A percentile compares a stretch with the other conserved stretches of the same genome.
These are phyloP conservation scores for Thuja plicata DNA, from an alignment of 83 land plant species.

Conservation along the genomic window DNA sequence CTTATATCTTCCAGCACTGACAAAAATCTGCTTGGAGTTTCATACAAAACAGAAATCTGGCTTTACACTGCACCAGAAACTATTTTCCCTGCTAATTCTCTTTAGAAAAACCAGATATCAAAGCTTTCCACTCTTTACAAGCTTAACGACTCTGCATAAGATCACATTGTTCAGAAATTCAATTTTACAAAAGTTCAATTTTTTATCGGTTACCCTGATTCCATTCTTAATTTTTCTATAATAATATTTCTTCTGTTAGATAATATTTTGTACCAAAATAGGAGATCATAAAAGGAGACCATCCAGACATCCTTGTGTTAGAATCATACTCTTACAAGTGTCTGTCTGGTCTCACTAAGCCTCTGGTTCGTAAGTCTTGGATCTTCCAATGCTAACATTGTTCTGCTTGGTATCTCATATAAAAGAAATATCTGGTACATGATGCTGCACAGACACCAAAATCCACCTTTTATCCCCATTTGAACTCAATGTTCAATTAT, in stretches of 20 bases:
- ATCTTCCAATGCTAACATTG: constrained; percentile 9
- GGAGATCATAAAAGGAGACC: background rate
- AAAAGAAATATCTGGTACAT: background rate
- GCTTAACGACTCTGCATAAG: background rate
- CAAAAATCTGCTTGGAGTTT: background rate
- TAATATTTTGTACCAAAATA: background rate
- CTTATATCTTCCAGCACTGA: constrained; percentile 4
- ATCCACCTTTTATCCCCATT: background rate
- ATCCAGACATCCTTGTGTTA: background rate
- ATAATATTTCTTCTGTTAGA: background rate
- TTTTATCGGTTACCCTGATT: background rate
- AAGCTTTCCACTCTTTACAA: background rate
- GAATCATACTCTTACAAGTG: background rate
- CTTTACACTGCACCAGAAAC: background rate
- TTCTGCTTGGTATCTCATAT: background rate
- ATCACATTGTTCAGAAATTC: background rate
- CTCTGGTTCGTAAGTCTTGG: background rate
- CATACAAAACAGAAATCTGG: background rate
- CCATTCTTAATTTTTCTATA: background rate
- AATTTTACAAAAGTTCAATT: background rate
- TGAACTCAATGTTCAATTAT: background rate
- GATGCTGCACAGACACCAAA: background rate
- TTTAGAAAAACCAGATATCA: background rate
- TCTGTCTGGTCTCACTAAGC: background rate
- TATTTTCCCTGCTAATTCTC: background rate